Conservation (phyloP, 306 rosid genomes). For the Sophora flavescens region DNA sequence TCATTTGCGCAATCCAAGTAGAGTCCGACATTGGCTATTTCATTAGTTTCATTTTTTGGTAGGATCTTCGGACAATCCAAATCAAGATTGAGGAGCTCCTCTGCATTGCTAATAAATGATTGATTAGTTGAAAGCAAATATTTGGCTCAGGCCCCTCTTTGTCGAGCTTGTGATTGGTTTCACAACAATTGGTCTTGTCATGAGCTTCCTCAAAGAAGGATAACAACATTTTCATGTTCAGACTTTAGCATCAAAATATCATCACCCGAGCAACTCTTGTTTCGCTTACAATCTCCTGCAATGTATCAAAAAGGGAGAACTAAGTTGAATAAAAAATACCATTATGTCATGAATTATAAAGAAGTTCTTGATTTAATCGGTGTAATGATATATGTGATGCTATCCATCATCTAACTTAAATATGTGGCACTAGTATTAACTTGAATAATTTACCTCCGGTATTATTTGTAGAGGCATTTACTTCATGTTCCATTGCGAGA, state of each 20-base stretch:
- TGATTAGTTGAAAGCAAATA: too few species aligned
- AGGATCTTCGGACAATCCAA: too few species aligned
- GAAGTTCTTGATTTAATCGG: background rate
- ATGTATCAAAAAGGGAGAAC: slow-evolving; percentile 21
- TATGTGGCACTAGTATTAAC: background rate
- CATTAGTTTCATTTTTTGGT: too few species aligned
- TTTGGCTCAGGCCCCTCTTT: too few species aligned
- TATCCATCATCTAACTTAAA: slow-evolving; percentile 13
- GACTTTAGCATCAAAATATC: slow-evolving; percentile 42
- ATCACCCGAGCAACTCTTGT: slow-evolving; percentile 44
- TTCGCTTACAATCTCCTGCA: slow-evolving; percentile 56
- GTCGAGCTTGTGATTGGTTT: too few species aligned
- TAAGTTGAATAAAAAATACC: background rate
- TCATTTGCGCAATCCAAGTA: too few species aligned
- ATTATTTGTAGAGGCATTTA: slow-evolving; percentile 37
- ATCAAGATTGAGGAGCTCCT: too few species aligned
- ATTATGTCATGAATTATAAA: slow-evolving; percentile 29
- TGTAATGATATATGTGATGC: too few species aligned
- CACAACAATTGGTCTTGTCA: slow-evolving; percentile 13
- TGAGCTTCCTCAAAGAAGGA: slow-evolving; percentile 49
- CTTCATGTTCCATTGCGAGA: slow-evolving; percentile 42
- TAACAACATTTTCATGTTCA: slow-evolving; percentile 41
- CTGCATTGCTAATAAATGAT: too few species aligned
- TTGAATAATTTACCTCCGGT: slow-evolving; percentile 57
- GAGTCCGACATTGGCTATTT: too few species aligned